A percentile compares a stretch with the other conserved stretches of the same genome.
phyloP scores from a whole-genome alignment of 208 protist genomes.

The Crithidia acanthocephali region DNA sequence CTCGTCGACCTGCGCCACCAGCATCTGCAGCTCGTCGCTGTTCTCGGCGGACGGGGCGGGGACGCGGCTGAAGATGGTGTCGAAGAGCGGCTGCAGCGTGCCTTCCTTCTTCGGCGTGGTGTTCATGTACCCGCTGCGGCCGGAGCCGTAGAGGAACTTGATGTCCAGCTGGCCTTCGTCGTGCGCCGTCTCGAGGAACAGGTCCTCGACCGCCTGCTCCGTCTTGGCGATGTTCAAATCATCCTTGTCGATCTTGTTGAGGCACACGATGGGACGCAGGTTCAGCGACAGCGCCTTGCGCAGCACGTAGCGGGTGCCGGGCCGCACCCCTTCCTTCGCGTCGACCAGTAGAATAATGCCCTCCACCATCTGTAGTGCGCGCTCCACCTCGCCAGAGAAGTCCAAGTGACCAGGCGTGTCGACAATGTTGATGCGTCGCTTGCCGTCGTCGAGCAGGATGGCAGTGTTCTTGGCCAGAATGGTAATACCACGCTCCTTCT shows the following conservation, averaged over 20 bases:
- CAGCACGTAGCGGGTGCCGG: constrained; percentile 98
- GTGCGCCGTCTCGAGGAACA: constrained; percentile 95
- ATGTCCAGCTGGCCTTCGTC: constrained; percentile 96
- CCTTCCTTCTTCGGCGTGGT: constrained; percentile 67
- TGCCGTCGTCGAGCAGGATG: constrained; percentile 73
- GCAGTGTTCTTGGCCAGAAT: constrained; percentile 97
- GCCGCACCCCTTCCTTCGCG: constrained; percentile 96
- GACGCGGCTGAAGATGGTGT: constrained; percentile 93
- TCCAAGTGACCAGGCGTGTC: constrained; percentile 98
- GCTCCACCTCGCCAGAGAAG: constrained; percentile 98
- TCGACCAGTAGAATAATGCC: constrained; percentile 97
- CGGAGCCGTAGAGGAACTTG: constrained; percentile 95
- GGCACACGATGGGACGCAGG: constrained; percentile 96
- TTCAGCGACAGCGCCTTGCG: constrained; percentile 95
- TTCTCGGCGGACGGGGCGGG: constrained; percentile 65
- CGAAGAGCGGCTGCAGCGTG: constrained; percentile 93
- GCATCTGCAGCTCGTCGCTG: constrained; percentile 89
- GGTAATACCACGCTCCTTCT: constrained; percentile 98
- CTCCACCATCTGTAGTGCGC: constrained; percentile 97
- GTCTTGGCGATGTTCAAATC: constrained; percentile 90
- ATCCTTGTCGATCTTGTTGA: constrained; percentile 98
- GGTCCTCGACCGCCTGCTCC: constrained; percentile 95
- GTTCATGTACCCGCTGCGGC: constrained; percentile 93
- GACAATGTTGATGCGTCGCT: constrained; percentile 96
- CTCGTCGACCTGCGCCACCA: constrained; percentile 94